These are phyloP conservation scores for Dothistroma septosporum DNA, from an alignment of 2,329 filamentous ascomycete species.

Conservation along the genomic window DNA sequence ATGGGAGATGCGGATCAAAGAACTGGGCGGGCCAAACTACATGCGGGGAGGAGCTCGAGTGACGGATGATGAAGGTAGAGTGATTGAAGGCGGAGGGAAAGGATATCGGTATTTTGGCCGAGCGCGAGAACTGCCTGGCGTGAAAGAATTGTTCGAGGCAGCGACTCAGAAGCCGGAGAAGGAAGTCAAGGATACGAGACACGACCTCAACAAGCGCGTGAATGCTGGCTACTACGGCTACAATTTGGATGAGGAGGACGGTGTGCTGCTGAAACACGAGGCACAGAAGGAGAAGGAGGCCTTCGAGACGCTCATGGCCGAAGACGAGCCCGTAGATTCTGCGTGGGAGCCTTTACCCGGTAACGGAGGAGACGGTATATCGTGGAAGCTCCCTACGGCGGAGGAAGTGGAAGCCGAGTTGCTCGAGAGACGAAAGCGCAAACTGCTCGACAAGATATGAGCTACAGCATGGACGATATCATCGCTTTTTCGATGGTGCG, in stretches of 20 bases:
- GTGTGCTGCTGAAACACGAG: constrained; percentile 75
- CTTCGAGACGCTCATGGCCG: constrained; percentile 61
- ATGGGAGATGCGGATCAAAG: constrained; percentile 96
- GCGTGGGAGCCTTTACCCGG: constrained; percentile 82
- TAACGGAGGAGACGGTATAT: constrained; percentile 74
- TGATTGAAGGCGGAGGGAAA: constrained; percentile 66
- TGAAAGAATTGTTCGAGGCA: constrained; percentile 92
- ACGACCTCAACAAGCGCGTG: constrained; percentile 69
- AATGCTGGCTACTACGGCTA: constrained; percentile 97
- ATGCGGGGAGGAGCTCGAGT: constrained; percentile 63
- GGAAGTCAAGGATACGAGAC: constrained; percentile 61
- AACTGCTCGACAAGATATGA: constrained; percentile 64
- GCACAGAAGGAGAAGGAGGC: constrained; percentile 77
- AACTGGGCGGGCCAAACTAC: constrained; percentile 95
- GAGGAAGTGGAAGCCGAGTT: constrained; percentile 95
- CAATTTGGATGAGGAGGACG: constrained; percentile 87
- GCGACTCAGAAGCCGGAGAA: constrained; percentile 55
- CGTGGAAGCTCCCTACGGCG: constrained; percentile 77
- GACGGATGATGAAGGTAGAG: constrained; percentile 53
- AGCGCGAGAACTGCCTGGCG: constrained; percentile 82
- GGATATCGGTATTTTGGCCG: constrained; percentile 94
- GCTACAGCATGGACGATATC: neutral
- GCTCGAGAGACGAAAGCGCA: constrained; percentile 76
- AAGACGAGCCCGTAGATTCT: constrained; percentile 29
- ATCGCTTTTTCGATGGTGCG: neutral